These are phyloP conservation scores for Amyloporia xantha DNA, from an alignment of 768 basidiomycete species.

Conservation along the genomic window DNA sequence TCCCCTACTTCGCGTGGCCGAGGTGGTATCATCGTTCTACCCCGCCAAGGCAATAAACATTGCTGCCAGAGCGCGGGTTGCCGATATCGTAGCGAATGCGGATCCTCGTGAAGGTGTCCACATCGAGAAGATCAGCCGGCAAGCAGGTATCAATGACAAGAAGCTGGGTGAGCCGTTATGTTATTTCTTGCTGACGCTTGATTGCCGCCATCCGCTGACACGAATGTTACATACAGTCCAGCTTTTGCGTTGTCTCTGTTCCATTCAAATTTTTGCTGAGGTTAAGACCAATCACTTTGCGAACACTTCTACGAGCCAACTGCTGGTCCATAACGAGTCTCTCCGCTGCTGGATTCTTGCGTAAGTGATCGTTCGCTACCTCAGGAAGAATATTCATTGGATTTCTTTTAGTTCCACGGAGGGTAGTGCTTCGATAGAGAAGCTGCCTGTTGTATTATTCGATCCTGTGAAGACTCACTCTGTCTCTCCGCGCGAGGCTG, in stretches of 20 bases:
- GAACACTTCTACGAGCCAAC: slow-evolving; percentile 2
- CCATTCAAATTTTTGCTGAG: slow-evolving; percentile 6
- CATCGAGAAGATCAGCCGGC: neutral
- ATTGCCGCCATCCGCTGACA: neutral
- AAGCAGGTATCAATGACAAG: neutral
- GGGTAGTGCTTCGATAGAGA: neutral
- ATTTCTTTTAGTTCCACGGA: neutral
- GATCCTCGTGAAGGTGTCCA: neutral
- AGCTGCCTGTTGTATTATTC: slow-evolving; percentile 7
- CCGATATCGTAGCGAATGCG: slow-evolving; percentile 1
- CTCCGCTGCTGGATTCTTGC: slow-evolving; percentile 3
- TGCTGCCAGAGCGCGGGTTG: slow-evolving; percentile 1
- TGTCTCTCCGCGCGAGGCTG: neutral
- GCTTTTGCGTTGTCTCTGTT: slow-evolving; percentile 1
- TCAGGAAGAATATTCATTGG: too few species aligned
- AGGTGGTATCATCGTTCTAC: neutral
- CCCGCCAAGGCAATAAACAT: slow-evolving; percentile 4
- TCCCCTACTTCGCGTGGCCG: slow-evolving; percentile 3
- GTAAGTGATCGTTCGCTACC: too few species aligned
- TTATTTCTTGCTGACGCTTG: neutral
- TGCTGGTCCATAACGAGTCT: neutral
- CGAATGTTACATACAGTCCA: neutral
- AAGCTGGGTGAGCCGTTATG: slow-evolving; percentile 2
- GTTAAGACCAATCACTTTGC: slow-evolving; percentile 2
- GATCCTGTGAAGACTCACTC: slow-evolving; percentile 7